Percentiles rank a stretch among this genome's conserved stretches.
Evolutionary conservation across 2,329 filamentous ascomycete species (phyloP).

Genomic region (Paracoccidioides brasiliensis): DNA sequence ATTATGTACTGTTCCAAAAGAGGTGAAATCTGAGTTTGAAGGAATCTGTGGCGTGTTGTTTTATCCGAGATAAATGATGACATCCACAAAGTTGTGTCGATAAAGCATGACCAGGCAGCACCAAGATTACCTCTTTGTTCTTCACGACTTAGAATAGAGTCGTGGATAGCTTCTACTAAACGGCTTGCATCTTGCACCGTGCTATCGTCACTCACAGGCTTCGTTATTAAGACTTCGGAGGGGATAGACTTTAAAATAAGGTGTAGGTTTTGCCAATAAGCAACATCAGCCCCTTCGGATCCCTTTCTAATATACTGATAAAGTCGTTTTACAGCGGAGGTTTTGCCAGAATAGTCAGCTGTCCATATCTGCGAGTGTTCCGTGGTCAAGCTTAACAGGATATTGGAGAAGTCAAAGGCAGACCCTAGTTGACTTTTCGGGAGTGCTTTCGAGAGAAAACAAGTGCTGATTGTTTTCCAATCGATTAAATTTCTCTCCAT

Average conservation of each 20-base stretch:
- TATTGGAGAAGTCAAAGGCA: constrained; percentile 54
- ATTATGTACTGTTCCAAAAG: constrained; percentile 42
- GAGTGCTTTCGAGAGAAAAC: constrained; percentile 63
- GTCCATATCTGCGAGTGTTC: constrained; percentile 62
- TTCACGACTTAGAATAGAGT: constrained; percentile 59
- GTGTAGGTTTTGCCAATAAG: constrained; percentile 60
- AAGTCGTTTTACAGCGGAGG: constrained; percentile 44
- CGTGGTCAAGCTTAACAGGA: constrained; percentile 53
- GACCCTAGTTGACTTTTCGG: constrained; percentile 62
- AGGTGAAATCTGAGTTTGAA: constrained; percentile 38
- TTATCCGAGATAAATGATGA: constrained; percentile 34
- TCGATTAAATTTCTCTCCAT: constrained; percentile 38
- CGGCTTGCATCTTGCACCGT: constrained; percentile 41
- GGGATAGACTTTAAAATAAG: constrained; percentile 48
- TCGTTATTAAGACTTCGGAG: constrained; percentile 29
- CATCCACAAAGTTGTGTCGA: constrained; percentile 48
- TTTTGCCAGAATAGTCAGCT: constrained; percentile 46
- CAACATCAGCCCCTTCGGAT: constrained; percentile 60
- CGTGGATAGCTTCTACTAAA: constrained; percentile 54
- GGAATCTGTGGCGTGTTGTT: constrained; percentile 35
- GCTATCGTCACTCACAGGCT: constrained; percentile 14
- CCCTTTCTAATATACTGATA: constrained; percentile 66
- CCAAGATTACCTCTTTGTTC: constrained; percentile 57
- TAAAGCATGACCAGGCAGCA: constrained; percentile 63
- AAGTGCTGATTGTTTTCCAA: constrained; percentile 53